Base-by-base conservation (phyloP, 768 basidiomycete species). In the Suillus discolor region DNA sequence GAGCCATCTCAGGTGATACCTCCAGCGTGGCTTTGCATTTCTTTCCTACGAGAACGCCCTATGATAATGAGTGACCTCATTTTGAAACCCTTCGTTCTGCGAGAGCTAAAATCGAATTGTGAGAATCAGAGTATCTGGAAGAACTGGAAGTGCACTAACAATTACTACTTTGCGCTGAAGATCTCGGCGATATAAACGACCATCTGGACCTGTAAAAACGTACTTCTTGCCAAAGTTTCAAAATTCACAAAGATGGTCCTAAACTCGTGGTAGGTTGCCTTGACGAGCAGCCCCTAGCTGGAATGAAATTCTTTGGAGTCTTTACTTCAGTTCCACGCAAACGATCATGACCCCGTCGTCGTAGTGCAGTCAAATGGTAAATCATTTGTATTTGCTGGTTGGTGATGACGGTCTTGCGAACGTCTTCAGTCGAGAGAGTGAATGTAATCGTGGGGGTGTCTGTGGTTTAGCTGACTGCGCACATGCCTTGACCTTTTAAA, bases 271-370 rank as follows among this genome's bases (percentile, higher is more conserved):
- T 41, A 15, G 31, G 31, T 31, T 31, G 31, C 31, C 31, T 31
- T 31, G 31, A 31, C 31, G 31, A 31, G 15, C 73, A 18, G 6
- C 75, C 76, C 39, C 67, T 69, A 2, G 31, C 28, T 11, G 72
- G 68, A 55, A 75, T 66, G 55, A 75, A 79, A 0, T 69, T 64
- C 31, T 66, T 31, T 31, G 31, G 31, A 31, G 66, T 2, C n/a
- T 69, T 61, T 54, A 76, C 65, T 20, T 73, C 73, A 16, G 65
- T 51, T 2, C 72, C 78, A 6, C 72, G 66, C 39, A 78, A 74
- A 2, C 70, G 71, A 69, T 6, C 79, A 39, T 0, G 70, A 1
- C n/a, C 69, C 73, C 75, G 78, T 41, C 31, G 68, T 77, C 16
- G 76, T 74, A 51, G 62, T 70, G 9, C 71, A 63, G 57, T 51